Evolutionary conservation across 345 rosid genomes (phyloP).

Genomic region (Salix viminalis): DNA sequence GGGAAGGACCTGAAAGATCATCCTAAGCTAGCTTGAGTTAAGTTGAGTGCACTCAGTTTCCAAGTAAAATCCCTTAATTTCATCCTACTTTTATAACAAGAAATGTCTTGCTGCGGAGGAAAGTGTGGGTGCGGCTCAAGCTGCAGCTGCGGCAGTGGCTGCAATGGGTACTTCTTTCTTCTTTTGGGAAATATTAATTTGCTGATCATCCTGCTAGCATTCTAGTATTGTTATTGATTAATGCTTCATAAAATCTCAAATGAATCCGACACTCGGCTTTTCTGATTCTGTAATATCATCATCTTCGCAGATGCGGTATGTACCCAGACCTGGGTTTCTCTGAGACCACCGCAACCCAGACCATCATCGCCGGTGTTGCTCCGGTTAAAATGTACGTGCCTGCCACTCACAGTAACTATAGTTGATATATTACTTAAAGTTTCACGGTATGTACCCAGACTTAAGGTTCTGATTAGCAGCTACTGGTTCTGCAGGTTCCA

Average conservation of each 20-base stretch:
- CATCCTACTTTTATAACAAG: not conserved
- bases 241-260: not conserved
- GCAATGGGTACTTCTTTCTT: slow-evolving; percentile 4
- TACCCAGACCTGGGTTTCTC: slow-evolving; percentile 18
- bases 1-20: rapidly evolving
- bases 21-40: not conserved
- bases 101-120: slow-evolving; percentile 24
- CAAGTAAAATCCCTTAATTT: not conserved
- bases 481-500: slow-evolving; percentile 18
- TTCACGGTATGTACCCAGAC: not conserved
- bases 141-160: slow-evolving; percentile 19
- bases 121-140: slow-evolving; percentile 21
- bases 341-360: slow-evolving; percentile 8
- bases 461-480: not conserved
- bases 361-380: slow-evolving; percentile 17
- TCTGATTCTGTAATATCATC: not conserved
- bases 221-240: too few species aligned
- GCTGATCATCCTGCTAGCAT: too few species aligned
- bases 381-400: slow-evolving; percentile 10
- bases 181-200: not conserved
- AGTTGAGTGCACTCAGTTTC: not conserved
- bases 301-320: slow-evolving; percentile 12
- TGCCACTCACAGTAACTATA: not conserved
- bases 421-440: not conserved
- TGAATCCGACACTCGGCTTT: not conserved